A percentile compares a stretch with the other conserved stretches of the same genome.
phyloP scores from a whole-genome alignment of 768 basidiomycete species.

The Pluteus cervinus region DNA sequence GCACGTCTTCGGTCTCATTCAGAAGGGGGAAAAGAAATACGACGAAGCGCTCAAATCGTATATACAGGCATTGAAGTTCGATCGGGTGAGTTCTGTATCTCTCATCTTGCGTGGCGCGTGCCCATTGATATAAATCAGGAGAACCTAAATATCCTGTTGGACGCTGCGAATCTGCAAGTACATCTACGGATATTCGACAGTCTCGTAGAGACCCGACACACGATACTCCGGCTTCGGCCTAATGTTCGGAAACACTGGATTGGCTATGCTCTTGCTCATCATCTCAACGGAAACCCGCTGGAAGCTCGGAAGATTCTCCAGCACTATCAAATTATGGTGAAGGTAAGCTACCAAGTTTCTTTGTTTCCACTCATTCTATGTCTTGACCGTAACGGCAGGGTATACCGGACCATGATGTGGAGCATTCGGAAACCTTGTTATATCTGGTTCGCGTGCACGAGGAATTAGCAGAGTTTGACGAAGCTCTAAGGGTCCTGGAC shows the following conservation, averaged over 20 bases:
- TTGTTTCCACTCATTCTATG: not conserved
- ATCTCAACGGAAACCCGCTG: conserved; percentile 67
- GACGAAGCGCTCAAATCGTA: conserved; percentile 94
- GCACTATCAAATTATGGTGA: conserved; percentile 63
- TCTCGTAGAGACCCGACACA: conserved; percentile 77
- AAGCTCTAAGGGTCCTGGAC: conserved; percentile 62
- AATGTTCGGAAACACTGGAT: conserved; percentile 86
- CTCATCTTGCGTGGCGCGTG: conserved; percentile 1
- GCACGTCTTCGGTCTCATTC: conserved; percentile 96
- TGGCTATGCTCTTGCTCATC: conserved; percentile 81
- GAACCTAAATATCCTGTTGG: conserved; percentile 89
- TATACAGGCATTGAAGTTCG: conserved; percentile 80
- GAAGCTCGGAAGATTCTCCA: conserved; percentile 72
- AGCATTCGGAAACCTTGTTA: conserved; percentile 77
- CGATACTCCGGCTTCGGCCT: conserved; percentile 75
- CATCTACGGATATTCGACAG: conserved; percentile 78
- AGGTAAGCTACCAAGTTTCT: conserved; percentile 40
- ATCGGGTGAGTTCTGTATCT: conserved; percentile 55
- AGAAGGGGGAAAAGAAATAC: conserved; percentile 92
- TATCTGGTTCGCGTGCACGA: conserved; percentile 74
- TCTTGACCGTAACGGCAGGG: conserved; percentile 37
- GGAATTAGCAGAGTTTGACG: conserved; percentile 56
- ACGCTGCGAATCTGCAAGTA: conserved; percentile 83
- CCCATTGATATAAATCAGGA: conserved; percentile 64
- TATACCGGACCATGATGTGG: conserved; percentile 70